Percentiles rank a stretch among this genome's conserved stretches.
Conservation (phyloP, 2,329 filamentous ascomycete genomes). For the Cladorrhinum sp. region DNA sequence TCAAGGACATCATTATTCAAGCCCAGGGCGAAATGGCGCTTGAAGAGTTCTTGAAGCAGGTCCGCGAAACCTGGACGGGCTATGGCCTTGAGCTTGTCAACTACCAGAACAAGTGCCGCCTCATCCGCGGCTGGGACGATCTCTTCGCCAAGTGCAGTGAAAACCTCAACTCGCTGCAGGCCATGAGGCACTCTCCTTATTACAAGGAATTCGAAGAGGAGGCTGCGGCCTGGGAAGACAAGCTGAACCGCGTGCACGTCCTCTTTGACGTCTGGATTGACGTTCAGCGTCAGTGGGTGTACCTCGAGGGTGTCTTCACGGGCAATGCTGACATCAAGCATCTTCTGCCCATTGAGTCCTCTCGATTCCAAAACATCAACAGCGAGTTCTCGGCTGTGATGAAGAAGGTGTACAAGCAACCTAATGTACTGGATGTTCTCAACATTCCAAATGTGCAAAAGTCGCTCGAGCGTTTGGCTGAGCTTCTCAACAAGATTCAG, state of each 20-base stretch:
- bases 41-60: slow-evolving; percentile 94
- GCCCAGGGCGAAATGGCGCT: slow-evolving; percentile 97
- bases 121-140: slow-evolving; percentile 97
- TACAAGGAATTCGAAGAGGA: slow-evolving; percentile 99
- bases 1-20: slow-evolving; percentile 90
- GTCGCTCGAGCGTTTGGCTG: slow-evolving; percentile 90
- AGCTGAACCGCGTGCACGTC: slow-evolving; percentile 93
- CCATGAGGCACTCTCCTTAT: slow-evolving; percentile 98
- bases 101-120: slow-evolving; percentile 96
- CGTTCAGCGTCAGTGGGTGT: slow-evolving; percentile 99
- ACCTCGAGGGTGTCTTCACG: slow-evolving; percentile 97
- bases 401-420: slow-evolving; percentile 98
- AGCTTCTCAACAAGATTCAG: slow-evolving; percentile 97
- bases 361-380: slow-evolving; percentile 98
- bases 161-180: slow-evolving; percentile 93
- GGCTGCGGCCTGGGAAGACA: slow-evolving; percentile 94
- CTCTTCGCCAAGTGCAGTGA: slow-evolving; percentile 98
- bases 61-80: slow-evolving; percentile 94
- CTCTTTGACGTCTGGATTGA: slow-evolving; percentile 99
- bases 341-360: slow-evolving; percentile 91
- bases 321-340: slow-evolving; percentile 99
- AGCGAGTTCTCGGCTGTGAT: slow-evolving; percentile 98
- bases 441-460: slow-evolving; percentile 95
- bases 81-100: slow-evolving; percentile 92
- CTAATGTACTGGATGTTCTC: slow-evolving; percentile 91